Evolutionary conservation across 305 asterid genomes (phyloP), one percentile per base, ranked within the genome.

Genomic region (Plantago lanceolata): DNA sequence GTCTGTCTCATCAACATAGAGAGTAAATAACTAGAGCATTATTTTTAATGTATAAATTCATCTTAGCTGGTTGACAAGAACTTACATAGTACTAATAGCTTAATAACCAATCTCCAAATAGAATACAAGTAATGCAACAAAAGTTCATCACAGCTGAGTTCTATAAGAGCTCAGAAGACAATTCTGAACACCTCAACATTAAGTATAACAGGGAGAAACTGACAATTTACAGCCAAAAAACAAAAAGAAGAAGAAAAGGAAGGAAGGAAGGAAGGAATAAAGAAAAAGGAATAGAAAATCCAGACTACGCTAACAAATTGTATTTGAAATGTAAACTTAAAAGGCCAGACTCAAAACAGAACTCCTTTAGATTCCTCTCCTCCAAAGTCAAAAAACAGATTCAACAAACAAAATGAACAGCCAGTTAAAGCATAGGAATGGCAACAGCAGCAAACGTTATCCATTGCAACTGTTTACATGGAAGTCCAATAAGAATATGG

Each of bases 21-120:
- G 26, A n/a, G n/a, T n/a, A 33, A 31, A 57, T 19, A 29, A n/a
- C 28, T 15, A 11, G 24, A 17, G 35, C 33, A 21, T 17, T 12
- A 0, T 9, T 29, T 50, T 20, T 21, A 52, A 6, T 20, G 16
- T 17, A 9, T 21, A 19, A 19, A 5, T 2, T 21, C 57, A 20
- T 3, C 28, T 29, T 12, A 26, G 33, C 57, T 9, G 6, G 28
- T n/a, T 52, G 33, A 12, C 13, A 52, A 52, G 12, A 2, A 9
- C 19, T 15, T 13, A 1, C 4, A 21, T 53, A 28, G 28, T 24
- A 24, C 3, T 40, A 40, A 40, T 2, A 40, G 57, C 57, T 20
- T 53, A 13, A 21, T 20, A 31, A 53, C 24, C 35, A 53, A 53
- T 53, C 59, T 24, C 26, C 26, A 28, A 55, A 37, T 55, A 55